Percentiles rank a stretch among this genome's conserved stretches.
phyloP scores from a whole-genome alignment of 768 basidiomycete species.

The Rhodosporidiobolus sp. region DNA sequence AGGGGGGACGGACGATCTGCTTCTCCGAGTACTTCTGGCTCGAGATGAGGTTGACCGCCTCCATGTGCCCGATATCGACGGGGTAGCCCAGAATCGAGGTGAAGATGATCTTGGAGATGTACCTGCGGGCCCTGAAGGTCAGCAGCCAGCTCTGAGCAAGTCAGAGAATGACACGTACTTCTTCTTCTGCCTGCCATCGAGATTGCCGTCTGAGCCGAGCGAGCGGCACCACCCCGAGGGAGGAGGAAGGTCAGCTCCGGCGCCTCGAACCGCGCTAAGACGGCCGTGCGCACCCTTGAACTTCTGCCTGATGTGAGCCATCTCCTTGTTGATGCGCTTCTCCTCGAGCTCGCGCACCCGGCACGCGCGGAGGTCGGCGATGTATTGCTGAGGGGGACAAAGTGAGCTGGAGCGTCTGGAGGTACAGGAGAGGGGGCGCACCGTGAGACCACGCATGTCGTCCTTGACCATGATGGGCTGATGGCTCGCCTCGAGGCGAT shows the following conservation, averaged over 20 bases:
- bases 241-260: not conserved
- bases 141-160: too few species aligned
- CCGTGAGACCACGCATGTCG: slow-evolving; percentile 41
- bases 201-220: slow-evolving; percentile 49
- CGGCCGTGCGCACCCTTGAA: slow-evolving; percentile 71
- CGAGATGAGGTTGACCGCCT: slow-evolving; percentile 95
- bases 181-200: slow-evolving; percentile 55
- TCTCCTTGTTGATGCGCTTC: slow-evolving; percentile 98
- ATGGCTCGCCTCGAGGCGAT: not conserved
- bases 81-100: slow-evolving; percentile 97
- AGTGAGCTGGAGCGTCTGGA: too few species aligned
- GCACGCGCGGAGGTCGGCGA: slow-evolving; percentile 96
- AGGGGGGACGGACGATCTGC: slow-evolving; percentile 68
- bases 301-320: slow-evolving; percentile 98
- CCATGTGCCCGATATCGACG: slow-evolving; percentile 98
- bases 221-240: too few species aligned
- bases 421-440: not conserved
- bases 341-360: slow-evolving; percentile 95
- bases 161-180: slow-evolving; percentile 44
- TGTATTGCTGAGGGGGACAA: slow-evolving; percentile 54
- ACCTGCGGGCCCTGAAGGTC: slow-evolving; percentile 55
- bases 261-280: not conserved
- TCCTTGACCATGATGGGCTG: slow-evolving; percentile 30
- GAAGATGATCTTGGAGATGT: slow-evolving; percentile 98
- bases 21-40: slow-evolving; percentile 96